A percentile compares a stretch with the other conserved stretches of the same genome.
Evolutionary conservation across 225 moss, liverwort and hornwort genomes (phyloP).

Genomic region (Pseudoscleropodium purum): DNA sequence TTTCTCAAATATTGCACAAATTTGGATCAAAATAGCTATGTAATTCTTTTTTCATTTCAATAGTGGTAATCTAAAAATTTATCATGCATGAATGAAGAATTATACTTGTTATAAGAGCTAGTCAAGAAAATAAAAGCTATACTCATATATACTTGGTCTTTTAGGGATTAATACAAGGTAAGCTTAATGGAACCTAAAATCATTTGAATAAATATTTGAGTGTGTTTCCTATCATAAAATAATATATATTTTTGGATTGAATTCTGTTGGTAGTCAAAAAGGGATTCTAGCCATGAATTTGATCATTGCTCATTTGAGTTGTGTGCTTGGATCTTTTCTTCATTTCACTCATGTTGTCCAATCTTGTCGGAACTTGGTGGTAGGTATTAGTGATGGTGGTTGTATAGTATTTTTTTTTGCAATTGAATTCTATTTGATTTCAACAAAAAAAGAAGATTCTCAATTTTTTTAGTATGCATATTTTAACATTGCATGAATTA

Average conservation of each 20-base stretch:
- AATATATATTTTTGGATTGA: not conserved
- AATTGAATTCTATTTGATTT: not conserved
- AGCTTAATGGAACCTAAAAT: not conserved
- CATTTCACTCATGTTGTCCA: rapidly evolving
- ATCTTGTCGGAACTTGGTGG: rapidly evolving
- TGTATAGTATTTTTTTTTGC: not conserved
- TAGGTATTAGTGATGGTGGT: too few species aligned
- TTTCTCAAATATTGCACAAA: too few species aligned
- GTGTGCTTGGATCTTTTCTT: too few species aligned
- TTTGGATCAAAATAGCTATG: too few species aligned
- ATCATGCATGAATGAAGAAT: too few species aligned
- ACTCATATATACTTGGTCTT: too few species aligned
- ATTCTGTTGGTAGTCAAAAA: not conserved
- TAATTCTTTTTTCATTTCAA: too few species aligned
- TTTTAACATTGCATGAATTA: not conserved
- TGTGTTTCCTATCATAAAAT: not conserved
- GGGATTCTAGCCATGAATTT: rapidly evolving
- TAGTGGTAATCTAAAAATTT: too few species aligned
- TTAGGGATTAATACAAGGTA: too few species aligned
- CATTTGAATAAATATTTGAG: rapidly evolving
- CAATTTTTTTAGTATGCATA: not conserved
- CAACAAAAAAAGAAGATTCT: not conserved
- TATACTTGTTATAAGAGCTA: too few species aligned
- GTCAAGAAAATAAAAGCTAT: too few species aligned
- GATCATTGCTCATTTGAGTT: not conserved